A percentile compares a stretch with the other conserved stretches of the same genome.
Evolutionary conservation across 805 yeast species (phyloP).

Genomic region (Metschnikowia peoriensis): DNA sequence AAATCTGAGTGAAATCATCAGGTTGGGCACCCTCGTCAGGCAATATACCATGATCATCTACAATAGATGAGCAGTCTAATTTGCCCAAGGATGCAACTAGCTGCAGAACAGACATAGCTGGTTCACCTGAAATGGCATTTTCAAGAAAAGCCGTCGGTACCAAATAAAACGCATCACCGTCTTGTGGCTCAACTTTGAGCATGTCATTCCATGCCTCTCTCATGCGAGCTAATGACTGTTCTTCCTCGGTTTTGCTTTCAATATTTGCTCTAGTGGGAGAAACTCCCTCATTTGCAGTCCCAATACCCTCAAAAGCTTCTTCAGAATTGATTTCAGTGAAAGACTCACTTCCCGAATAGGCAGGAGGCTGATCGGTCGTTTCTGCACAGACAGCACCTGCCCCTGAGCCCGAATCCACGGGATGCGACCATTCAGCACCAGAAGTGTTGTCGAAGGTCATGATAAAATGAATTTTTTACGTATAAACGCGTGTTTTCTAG

Average conservation of each 20-base stretch:
- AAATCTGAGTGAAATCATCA: slow-evolving; percentile 28
- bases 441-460: not conserved
- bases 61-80: slow-evolving; percentile 44
- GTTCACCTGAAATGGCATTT: slow-evolving; percentile 31
- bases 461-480: not conserved
- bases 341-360: slow-evolving; percentile 3
- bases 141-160: slow-evolving; percentile 48
- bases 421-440: not conserved
- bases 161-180: slow-evolving; percentile 50
- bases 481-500: slow-evolving; percentile 1
- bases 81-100: slow-evolving; percentile 41
- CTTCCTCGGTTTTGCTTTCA: not conserved
- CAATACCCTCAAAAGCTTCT: not conserved
- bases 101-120: slow-evolving; percentile 21
- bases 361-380: not conserved
- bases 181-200: slow-evolving; percentile 17
- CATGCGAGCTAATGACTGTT: not conserved
- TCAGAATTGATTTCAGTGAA: not conserved
- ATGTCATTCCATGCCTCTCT: slow-evolving; percentile 12
- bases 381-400: not conserved
- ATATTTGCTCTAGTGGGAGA: not conserved
- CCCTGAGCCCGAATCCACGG: not conserved
- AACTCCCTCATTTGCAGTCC: not conserved
- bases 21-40: slow-evolving; percentile 24
- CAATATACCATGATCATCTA: slow-evolving; percentile 47